These are phyloP conservation scores for Apiospora hydei DNA, from an alignment of 2,329 filamentous ascomycete species.

Conservation along the genomic window DNA sequence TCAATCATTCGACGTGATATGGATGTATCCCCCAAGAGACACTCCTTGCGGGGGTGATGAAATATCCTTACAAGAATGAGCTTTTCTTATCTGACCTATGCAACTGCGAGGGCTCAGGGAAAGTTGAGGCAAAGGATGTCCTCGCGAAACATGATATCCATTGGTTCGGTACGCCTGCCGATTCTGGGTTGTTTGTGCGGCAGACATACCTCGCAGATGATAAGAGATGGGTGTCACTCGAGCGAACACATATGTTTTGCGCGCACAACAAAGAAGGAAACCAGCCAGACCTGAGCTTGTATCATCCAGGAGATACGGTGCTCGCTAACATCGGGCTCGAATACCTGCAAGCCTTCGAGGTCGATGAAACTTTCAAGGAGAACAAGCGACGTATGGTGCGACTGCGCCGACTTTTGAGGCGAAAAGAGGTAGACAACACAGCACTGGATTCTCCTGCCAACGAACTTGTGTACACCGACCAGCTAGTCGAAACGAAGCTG, in stretches of 20 bases:
- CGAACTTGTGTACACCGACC: slow-evolving; percentile 48
- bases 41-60: slow-evolving; percentile 72
- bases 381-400: slow-evolving; percentile 41
- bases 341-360: slow-evolving; percentile 66
- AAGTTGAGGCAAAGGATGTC: slow-evolving; percentile 63
- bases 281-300: slow-evolving; percentile 35
- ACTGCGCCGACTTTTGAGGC: slow-evolving; percentile 62
- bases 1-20: slow-evolving; percentile 68
- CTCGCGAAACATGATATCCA: slow-evolving; percentile 64
- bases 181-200: slow-evolving; percentile 69
- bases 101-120: slow-evolving; percentile 60
- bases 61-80: slow-evolving; percentile 76
- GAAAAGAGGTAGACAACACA: slow-evolving; percentile 47
- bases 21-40: slow-evolving; percentile 76
- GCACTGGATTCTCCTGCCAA: slow-evolving; percentile 53
- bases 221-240: slow-evolving; percentile 67
- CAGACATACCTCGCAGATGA: slow-evolving; percentile 70
- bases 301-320: slow-evolving; percentile 65
- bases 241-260: slow-evolving; percentile 63
- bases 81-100: slow-evolving; percentile 81
- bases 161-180: slow-evolving; percentile 60
- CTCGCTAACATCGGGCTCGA: slow-evolving; percentile 49
- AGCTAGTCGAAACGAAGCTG: slow-evolving; percentile 42
- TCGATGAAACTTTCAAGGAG: slow-evolving; percentile 50
- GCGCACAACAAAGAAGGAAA: slow-evolving; percentile 29